Percentiles rank a stretch among this genome's conserved stretches.
These are phyloP conservation scores for Typha latifolia DNA, from an alignment of 176 grass and related monocot species.

Conservation along the genomic window DNA sequence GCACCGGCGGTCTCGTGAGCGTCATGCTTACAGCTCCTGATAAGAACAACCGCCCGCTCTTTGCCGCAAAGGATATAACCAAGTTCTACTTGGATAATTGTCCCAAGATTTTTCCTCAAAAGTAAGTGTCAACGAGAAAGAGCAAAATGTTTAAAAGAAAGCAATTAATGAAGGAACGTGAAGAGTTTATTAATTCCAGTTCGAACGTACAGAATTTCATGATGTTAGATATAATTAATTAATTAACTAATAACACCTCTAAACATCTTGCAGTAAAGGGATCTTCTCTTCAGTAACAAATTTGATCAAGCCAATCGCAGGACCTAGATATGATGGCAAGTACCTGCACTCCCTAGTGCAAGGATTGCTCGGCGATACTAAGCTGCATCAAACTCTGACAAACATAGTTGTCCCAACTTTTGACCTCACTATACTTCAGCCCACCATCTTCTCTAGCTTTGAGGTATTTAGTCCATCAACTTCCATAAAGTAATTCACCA, in stretches of 20 bases:
- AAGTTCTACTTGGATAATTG: constrained; percentile 48
- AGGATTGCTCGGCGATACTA: constrained; percentile 12
- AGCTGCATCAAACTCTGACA: constrained; percentile 10
- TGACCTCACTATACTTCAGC: constrained; percentile 46
- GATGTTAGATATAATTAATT: neutral
- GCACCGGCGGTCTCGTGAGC: constrained; percentile 56
- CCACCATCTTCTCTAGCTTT: constrained; percentile 34
- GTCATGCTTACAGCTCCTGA: constrained; percentile 51
- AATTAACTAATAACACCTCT: neutral
- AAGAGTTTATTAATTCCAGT: too few species aligned
- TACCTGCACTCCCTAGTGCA: constrained; percentile 28
- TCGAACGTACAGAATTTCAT: neutral
- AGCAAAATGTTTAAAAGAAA: neutral
- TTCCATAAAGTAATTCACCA: neutral
- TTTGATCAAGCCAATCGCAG: neutral
- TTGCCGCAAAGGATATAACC: constrained; percentile 37
- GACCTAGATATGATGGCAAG: constrained; percentile 12
- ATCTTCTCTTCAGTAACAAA: constrained; percentile 27
- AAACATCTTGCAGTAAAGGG: neutral
- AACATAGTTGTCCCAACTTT: constrained; percentile 48
- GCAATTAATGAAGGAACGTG: neutral
- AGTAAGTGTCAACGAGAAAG: neutral
- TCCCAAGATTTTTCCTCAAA: constrained; percentile 53
- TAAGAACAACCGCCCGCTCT: constrained; percentile 29
- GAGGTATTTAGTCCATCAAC: constrained; percentile 3